phyloP scores from a whole-genome alignment of 1,284 basidiomycete species.

The Ganoderma multipileum region DNA sequence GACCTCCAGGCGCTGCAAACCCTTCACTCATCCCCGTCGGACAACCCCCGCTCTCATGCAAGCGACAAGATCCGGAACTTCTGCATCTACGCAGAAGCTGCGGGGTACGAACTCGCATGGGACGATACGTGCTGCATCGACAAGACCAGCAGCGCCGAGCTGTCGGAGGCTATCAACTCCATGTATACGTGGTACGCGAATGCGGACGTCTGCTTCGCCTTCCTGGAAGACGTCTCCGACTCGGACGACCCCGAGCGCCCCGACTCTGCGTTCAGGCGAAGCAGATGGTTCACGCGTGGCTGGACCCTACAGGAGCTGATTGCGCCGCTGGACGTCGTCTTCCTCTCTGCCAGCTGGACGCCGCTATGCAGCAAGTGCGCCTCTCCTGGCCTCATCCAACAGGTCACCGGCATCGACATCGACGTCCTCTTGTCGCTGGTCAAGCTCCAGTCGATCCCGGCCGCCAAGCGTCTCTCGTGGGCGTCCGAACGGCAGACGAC shows the following conservation, averaged over 20 bases:
- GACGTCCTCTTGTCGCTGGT: slow-evolving; percentile 13
- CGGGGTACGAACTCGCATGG: slow-evolving; percentile 11
- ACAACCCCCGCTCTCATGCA: slow-evolving; percentile 8
- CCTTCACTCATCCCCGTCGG: not conserved
- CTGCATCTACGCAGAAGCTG: slow-evolving; percentile 15
- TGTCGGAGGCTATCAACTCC: slow-evolving; percentile 17
- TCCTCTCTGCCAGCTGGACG: slow-evolving; percentile 14
- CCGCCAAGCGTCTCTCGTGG: slow-evolving; percentile 16
- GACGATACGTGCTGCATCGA: slow-evolving; percentile 20
- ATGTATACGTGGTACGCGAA: slow-evolving; percentile 14
- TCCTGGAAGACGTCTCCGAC: slow-evolving; percentile 13
- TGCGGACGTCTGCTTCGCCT: slow-evolving; percentile 11
- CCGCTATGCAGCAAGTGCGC: slow-evolving; percentile 17
- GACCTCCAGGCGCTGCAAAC: slow-evolving; percentile 4
- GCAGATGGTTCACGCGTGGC: slow-evolving; percentile 13
- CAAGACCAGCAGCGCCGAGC: slow-evolving; percentile 17
- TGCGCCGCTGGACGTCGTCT: slow-evolving; percentile 13
- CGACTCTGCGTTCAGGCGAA: slow-evolving; percentile 7
- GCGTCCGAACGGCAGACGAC: slow-evolving; percentile 12
- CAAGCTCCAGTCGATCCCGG: slow-evolving; percentile 8
- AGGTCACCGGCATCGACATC: slow-evolving; percentile 16
- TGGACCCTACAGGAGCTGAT: slow-evolving; percentile 20
- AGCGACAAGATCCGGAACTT: slow-evolving; percentile 11
- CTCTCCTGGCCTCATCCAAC: not conserved
- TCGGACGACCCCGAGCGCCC: slow-evolving; percentile 6